Evolutionary conservation across 2,329 filamentous ascomycete species (phyloP).

Genomic region (Septoria linicola): DNA sequence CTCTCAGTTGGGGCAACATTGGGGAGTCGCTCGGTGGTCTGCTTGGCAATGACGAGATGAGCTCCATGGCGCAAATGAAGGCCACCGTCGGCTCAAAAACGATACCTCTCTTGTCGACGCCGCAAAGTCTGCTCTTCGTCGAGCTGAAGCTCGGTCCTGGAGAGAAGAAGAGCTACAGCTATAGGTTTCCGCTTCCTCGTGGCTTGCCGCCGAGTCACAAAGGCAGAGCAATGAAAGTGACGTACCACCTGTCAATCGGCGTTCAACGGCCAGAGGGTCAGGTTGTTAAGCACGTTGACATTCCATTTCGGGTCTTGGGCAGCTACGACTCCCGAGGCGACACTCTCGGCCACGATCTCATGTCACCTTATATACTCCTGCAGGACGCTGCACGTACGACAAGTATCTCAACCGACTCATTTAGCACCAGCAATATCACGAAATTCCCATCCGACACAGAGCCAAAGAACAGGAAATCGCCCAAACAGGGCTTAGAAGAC

Average conservation of each 20-base stretch:
- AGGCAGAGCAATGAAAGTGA: slow-evolving; percentile 90
- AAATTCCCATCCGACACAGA: slow-evolving; percentile 24
- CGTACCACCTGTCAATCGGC: slow-evolving; percentile 86
- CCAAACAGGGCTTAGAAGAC: slow-evolving; percentile 52
- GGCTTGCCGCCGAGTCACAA: slow-evolving; percentile 89
- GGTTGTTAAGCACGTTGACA: slow-evolving; percentile 80
- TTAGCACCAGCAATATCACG: slow-evolving; percentile 17
- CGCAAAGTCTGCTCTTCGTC: slow-evolving; percentile 93
- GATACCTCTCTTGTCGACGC: slow-evolving; percentile 88
- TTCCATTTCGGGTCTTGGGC: slow-evolving; percentile 89
- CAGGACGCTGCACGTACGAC: slow-evolving; percentile 70
- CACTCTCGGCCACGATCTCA: slow-evolving; percentile 87
- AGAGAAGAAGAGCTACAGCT: slow-evolving; percentile 83
- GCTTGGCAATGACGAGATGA: slow-evolving; percentile 81
- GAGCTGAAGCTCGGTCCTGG: slow-evolving; percentile 84
- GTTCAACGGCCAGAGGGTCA: slow-evolving; percentile 84
- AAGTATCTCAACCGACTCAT: slow-evolving; percentile 36
- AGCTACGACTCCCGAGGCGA: slow-evolving; percentile 89
- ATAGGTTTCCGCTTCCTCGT: slow-evolving; percentile 79
- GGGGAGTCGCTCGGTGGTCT: slow-evolving; percentile 85
- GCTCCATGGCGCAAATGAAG: slow-evolving; percentile 94
- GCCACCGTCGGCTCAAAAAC: slow-evolving; percentile 80
- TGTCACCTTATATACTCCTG: slow-evolving; percentile 88
- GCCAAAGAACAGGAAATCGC: slow-evolving; percentile 39
- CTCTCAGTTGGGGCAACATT: slow-evolving; percentile 84